phyloP scores from a whole-genome alignment of 148 eudicot species.

The Persicaria maculosa region DNA sequence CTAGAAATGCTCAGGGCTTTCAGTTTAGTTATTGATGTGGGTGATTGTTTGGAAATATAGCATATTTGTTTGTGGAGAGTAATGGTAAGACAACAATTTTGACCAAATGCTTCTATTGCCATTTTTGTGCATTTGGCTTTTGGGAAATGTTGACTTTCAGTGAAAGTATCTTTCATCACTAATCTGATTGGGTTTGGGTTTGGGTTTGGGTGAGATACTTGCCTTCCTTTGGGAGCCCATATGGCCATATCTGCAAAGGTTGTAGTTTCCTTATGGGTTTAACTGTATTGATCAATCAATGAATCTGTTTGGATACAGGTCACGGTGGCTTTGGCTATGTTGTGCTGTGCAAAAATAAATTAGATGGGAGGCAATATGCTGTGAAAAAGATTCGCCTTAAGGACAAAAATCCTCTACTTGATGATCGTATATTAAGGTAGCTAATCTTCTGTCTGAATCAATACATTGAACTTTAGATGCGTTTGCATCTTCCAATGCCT shows the following conservation, averaged over 20 bases:
- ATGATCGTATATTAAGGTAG: conserved; percentile 90
- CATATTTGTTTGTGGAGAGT: not conserved
- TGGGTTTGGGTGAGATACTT: not conserved
- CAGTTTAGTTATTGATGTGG: not conserved
- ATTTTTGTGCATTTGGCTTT: not conserved
- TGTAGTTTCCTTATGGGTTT: not conserved
- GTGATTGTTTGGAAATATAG: not conserved
- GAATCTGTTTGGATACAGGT: conserved; percentile 39
- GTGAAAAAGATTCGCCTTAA: conserved; percentile 88
- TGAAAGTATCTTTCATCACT: not conserved
- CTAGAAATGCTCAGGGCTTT: not conserved
- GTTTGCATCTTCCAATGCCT: not conserved
- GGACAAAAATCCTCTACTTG: conserved; percentile 68
- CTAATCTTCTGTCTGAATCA: not conserved
- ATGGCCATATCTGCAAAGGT: not conserved
- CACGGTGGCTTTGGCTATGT: conserved; percentile 97
- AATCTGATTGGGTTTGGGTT: not conserved
- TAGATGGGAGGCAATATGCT: conserved; percentile 96
- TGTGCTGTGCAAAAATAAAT: conserved; percentile 88
- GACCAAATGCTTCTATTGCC: not conserved
- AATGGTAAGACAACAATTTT: not conserved
- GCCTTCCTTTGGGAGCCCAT: not conserved
- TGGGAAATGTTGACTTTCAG: not conserved
- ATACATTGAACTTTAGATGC: not conserved
- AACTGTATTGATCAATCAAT: not conserved